Evolutionary conservation across 2,329 filamentous ascomycete genomes (phyloP), one percentile per base, ranked within the genome.

Genomic region (Hypoxylon sp.): DNA sequence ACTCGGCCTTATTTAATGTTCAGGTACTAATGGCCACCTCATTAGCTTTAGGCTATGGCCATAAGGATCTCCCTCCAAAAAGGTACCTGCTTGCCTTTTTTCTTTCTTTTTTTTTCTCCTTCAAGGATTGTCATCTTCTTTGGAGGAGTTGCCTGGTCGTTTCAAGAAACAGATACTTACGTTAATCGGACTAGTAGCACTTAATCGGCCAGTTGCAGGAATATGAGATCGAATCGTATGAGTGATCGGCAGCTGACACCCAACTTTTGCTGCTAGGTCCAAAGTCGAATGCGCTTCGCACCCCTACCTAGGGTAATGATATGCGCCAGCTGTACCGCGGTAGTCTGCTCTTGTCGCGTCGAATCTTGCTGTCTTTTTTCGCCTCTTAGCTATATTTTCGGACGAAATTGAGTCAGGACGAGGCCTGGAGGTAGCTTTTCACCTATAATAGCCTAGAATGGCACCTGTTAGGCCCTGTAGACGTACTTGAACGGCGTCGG

Each of bases 211-310:
- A 58, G 62, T 59, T 65, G 64, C 62, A 63, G 62, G 56, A 65
- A 59, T 62, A 62, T 65, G 60, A 64, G 59, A 62, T 59, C 59
- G 63, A 67, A 61, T 67, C 59, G 59, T 65, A 67, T 67, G 64
- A 63, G 64, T 61, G 67, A 69, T 67, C 67, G 67, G 59, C 64
- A 65, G 59, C 59, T 67, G 57, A 67, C 64, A 65, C 51, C 64
- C 54, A 66, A 60, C 51, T 64, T 59, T 41, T 59, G 53, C 39
- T 62, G 17, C 56, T 58, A 69, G 61, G 49, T 48, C 59, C 59
- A 60, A 50, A 54, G 53, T 65, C 59, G 56, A 62, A 61, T 60
- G 58, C 57, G 51, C 54, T 47, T 53, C 37, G 47, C 48, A 63
- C 64, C 54, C 62, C 52, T 55, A 64, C 59, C 56, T 56, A 57